phyloP scores from a whole-genome alignment of 805 yeast genomes.

The Monosporozyma aquatica region DNA sequence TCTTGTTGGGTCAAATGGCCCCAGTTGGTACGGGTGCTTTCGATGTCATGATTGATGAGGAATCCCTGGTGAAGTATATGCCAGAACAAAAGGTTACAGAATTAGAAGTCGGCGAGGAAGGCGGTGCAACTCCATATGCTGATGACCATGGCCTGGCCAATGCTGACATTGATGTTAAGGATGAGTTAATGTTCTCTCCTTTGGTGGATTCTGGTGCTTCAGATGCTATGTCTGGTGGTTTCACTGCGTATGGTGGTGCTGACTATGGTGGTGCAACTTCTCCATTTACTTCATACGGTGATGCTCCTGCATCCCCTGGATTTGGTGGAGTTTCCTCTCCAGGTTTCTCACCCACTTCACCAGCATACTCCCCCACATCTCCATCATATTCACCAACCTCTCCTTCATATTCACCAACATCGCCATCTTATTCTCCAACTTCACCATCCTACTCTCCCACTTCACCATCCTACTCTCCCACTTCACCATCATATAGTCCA shows the following conservation, averaged over 20 bases:
- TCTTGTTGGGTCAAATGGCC: conserved; percentile 95
- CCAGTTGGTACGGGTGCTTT: conserved; percentile 98
- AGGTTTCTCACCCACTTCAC: conserved; percentile 66
- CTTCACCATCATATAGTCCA: conserved; percentile 66
- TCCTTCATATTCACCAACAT: conserved; percentile 68
- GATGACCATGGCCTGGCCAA: conserved; percentile 51
- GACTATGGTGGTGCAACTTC: conserved; percentile 52
- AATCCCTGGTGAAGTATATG: conserved; percentile 51
- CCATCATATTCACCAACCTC: conserved; percentile 77
- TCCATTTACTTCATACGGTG: conserved; percentile 41
- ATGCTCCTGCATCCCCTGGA: conserved; percentile 52
- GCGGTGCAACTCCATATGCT: conserved; percentile 90
- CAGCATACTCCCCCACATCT: conserved; percentile 71
- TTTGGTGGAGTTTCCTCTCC: conserved; percentile 53
- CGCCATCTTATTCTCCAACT: conserved; percentile 63
- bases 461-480: conserved; percentile 70
- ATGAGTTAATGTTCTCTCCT: conserved; percentile 87
- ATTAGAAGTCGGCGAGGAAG: conserved; percentile 45
- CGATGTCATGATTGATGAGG: conserved; percentile 90
- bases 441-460: conserved; percentile 77
- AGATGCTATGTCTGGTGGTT: conserved; percentile 70
- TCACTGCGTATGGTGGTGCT: conserved; percentile 81
- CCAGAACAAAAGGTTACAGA: conserved; percentile 35
- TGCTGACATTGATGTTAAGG: conserved; percentile 52
- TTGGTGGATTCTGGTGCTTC: conserved; percentile 76